A percentile compares a stretch with the other conserved stretches of the same genome.
Evolutionary conservation across 139 green algal genomes (phyloP).

Genomic region (Chlorella vulgaris): DNA sequence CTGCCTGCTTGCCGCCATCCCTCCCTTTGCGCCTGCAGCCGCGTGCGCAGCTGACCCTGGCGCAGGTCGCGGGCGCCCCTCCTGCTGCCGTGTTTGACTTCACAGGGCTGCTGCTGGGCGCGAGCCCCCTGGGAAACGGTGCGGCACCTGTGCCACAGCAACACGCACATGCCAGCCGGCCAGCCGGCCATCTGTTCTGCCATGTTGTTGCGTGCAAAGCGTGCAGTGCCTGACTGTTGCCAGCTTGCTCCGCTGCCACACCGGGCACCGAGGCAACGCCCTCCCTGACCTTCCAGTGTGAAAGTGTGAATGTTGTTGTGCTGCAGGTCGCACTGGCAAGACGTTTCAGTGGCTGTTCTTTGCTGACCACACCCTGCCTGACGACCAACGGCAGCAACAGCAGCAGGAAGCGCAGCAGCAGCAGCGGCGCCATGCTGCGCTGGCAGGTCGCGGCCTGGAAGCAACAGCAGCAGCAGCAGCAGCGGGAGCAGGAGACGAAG

Average conservation of each 20-base stretch:
- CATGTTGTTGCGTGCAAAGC: neutral
- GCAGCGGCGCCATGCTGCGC: neutral
- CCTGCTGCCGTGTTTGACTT: neutral
- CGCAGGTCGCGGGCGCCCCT: neutral
- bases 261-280: too few relatives aligned
- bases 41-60: neutral
- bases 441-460: too few relatives aligned
- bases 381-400: neutral
- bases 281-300: too few relatives aligned
- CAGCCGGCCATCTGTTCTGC: neutral
- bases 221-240: too few relatives aligned
- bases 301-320: too few relatives aligned
- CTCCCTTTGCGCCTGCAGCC: neutral
- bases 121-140: neutral
- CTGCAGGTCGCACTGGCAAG: neutral
- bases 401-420: neutral
- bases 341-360: slow-evolving; percentile 31
- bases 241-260: too few relatives aligned
- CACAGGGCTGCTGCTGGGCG: slow-evolving; percentile 24
- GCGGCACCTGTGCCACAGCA: neutral
- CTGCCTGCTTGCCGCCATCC: neutral
- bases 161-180: neutral
- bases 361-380: neutral
- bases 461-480: neutral
- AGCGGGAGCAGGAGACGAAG: neutral